Conservation (phyloP, 257 asterid genomes). For the Forsythia suspensa region DNA sequence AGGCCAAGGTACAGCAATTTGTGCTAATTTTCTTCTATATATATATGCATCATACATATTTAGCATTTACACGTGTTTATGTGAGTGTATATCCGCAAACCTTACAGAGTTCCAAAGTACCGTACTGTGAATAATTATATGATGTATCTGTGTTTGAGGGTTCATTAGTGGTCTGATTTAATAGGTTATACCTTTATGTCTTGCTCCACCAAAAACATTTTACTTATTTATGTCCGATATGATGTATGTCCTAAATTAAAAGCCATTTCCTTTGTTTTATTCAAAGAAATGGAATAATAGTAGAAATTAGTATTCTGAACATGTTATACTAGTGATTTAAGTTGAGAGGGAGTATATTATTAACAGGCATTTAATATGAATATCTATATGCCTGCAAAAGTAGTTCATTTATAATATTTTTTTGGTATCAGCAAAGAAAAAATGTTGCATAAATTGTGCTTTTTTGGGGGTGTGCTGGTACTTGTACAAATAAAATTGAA, state of each 20-base stretch:
- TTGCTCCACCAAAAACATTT: background rate
- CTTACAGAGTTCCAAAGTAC: background rate
- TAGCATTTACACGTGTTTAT: background rate
- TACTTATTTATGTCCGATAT: background rate
- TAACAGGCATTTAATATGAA: background rate
- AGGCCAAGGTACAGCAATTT: conserved; percentile 56
- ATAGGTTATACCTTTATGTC: no score
- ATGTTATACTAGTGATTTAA: background rate
- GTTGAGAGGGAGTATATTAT: background rate
- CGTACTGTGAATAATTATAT: background rate
- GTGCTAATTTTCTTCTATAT: background rate
- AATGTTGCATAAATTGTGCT: background rate
- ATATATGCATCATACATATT: background rate
- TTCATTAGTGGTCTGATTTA: background rate
- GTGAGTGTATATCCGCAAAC: background rate
- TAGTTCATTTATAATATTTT: background rate
- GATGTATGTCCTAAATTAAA: no score
- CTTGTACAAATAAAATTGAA: background rate
- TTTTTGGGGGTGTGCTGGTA: background rate
- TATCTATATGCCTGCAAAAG: background rate
- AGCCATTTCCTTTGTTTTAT: no score
- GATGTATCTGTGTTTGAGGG: background rate
- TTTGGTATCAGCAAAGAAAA: background rate
- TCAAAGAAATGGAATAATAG: background rate
- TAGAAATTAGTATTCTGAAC: background rate